Conservation (phyloP, 2,329 filamentous ascomycete species). For the Herpotrichia juniperi region DNA sequence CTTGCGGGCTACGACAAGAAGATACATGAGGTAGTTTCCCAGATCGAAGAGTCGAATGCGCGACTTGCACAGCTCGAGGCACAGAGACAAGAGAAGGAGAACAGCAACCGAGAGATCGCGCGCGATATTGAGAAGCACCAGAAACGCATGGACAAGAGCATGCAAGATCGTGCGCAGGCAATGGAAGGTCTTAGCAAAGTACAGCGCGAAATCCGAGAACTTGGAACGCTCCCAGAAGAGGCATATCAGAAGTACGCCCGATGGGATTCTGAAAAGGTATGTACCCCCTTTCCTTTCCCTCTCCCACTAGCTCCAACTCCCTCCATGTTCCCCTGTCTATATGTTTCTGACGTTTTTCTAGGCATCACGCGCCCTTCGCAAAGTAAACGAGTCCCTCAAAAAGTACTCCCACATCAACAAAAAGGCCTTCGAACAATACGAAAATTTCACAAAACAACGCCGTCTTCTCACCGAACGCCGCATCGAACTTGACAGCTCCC, state of each 20-base stretch:
- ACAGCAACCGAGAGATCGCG: conserved; percentile 76
- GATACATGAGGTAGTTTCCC: conserved; percentile 74
- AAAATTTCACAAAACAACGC: conserved; percentile 91
- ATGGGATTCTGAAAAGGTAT: conserved; percentile 77
- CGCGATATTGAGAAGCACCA: conserved; percentile 82
- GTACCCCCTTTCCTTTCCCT: conserved; percentile 39
- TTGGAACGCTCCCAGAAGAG: conserved; percentile 92
- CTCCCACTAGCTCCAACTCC: conserved; percentile 23
- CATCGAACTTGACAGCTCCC: conserved; percentile 84
- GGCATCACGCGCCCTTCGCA: conserved; percentile 73
- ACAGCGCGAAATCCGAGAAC: conserved; percentile 85
- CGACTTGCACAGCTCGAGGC: conserved; percentile 66
- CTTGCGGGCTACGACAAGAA: conserved; percentile 71
- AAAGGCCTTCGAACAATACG: conserved; percentile 99
- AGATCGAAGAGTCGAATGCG: conserved; percentile 66
- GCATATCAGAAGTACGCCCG: conserved; percentile 90
- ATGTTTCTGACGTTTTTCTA: conserved; percentile 30
- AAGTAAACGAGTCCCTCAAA: conserved; percentile 90
- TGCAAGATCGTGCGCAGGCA: conserved; percentile 83
- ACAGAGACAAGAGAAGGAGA: conserved; percentile 67
- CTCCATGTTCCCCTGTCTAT: too few relatives aligned
- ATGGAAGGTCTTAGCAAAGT: conserved; percentile 80
- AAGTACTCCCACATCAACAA: conserved; percentile 99
- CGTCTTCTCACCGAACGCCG: conserved; percentile 85
- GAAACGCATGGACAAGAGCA: conserved; percentile 88